These are phyloP conservation scores for Fabrea salina DNA, from an alignment of 169 alveolate species.

Conservation along the genomic window DNA sequence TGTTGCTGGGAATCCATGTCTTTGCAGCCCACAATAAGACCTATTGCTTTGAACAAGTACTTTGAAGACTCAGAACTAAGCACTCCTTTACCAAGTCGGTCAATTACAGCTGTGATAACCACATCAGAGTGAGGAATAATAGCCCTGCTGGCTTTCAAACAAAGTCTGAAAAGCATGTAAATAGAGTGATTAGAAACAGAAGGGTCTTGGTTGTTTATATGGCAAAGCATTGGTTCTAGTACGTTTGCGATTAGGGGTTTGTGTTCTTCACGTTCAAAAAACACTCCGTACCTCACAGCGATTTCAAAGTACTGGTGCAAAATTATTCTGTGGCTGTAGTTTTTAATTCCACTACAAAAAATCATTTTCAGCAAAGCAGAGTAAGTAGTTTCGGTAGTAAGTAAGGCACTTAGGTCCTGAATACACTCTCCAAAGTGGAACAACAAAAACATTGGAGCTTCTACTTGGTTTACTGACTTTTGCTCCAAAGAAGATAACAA, in stretches of 20 bases:
- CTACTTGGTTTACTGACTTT: neutral
- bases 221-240: neutral
- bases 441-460: neutral
- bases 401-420: neutral
- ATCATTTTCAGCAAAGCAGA: neutral
- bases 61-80: neutral
- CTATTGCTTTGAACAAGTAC: constrained; percentile 5
- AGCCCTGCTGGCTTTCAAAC: neutral
- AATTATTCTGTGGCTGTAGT: neutral
- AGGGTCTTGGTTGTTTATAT: neutral
- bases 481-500: neutral
- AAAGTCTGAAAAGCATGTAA: constrained; percentile 13
- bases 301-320: neutral
- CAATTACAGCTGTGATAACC: neutral
- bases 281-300: neutral
- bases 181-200: neutral
- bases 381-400: neutral
- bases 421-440: constrained; percentile 10
- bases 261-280: neutral
- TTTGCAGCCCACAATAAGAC: neutral
- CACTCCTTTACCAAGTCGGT: neutral
- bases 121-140: neutral
- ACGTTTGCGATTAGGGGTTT: neutral
- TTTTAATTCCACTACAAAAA: neutral
- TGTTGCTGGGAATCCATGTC: neutral